These are phyloP conservation scores for Solanum gracilifrons DNA, from an alignment of 257 asterid species.

Conservation along the genomic window DNA sequence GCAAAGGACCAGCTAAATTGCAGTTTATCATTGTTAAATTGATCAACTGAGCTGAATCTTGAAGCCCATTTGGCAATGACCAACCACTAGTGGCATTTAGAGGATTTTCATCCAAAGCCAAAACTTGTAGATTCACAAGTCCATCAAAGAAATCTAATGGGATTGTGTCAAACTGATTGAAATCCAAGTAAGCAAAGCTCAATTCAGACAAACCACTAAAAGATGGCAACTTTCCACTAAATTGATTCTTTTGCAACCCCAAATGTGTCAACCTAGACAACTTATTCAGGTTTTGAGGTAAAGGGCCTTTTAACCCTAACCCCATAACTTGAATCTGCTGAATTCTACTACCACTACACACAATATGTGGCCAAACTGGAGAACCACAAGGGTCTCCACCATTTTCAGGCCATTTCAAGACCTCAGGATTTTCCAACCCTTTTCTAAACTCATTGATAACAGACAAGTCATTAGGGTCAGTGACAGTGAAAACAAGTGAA, in stretches of 20 bases:
- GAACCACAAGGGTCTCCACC: constrained; percentile 81
- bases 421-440: constrained; percentile 61
- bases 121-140: constrained; percentile 58
- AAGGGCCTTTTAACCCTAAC: constrained; percentile 64
- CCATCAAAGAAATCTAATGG: constrained; percentile 78
- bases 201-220: constrained; percentile 57
- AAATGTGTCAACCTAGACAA: constrained; percentile 46
- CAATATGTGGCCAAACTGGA: constrained; percentile 65
- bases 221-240: constrained; percentile 66
- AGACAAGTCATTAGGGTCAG: constrained; percentile 64
- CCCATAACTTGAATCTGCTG: constrained; percentile 78
- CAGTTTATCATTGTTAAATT: constrained; percentile 53
- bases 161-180: constrained; percentile 55
- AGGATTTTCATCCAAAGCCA: constrained; percentile 69
- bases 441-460: constrained; percentile 44
- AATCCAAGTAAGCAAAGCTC: constrained; percentile 65
- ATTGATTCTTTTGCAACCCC: constrained; percentile 61
- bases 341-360: constrained; percentile 41
- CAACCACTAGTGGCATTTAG: constrained; percentile 66
- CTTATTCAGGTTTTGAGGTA: constrained; percentile 56
- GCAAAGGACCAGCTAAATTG: constrained; percentile 64
- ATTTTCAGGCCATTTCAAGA: constrained; percentile 58
- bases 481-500: constrained; percentile 23
- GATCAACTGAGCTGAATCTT: constrained; percentile 50
- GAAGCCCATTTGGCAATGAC: constrained; percentile 52